Percentiles rank a stretch among this genome's conserved stretches.
phyloP scores from a whole-genome alignment of 768 basidiomycete species.

The Auricularia sp. region DNA sequence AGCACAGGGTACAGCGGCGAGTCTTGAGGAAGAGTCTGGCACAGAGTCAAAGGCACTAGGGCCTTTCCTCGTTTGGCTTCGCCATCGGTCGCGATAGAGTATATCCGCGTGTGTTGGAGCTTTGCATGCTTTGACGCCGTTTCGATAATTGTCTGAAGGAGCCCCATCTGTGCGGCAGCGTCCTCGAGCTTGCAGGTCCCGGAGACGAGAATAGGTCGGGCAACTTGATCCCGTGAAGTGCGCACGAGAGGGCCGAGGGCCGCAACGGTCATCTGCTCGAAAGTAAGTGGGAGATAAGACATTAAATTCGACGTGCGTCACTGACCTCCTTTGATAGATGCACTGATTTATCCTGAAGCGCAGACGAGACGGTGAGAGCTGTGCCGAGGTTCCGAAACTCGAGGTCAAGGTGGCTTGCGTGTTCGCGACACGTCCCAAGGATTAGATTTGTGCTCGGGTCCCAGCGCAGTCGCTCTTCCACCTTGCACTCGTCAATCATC shows the following conservation, averaged over 20 bases:
- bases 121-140: neutral
- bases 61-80: conserved; percentile 21
- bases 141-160: neutral
- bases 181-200: conserved; percentile 20
- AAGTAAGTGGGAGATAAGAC: neutral
- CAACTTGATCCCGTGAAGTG: conserved; percentile 15
- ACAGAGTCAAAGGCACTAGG: conserved; percentile 17
- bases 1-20: conserved; percentile 22
- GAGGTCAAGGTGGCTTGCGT: conserved; percentile 7
- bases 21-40: conserved; percentile 8
- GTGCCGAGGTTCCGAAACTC: conserved; percentile 12
- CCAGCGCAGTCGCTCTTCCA: conserved; percentile 14
- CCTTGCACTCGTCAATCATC: conserved; percentile 17
- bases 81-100: conserved; percentile 22
- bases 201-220: conserved; percentile 16
- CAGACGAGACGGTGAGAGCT: neutral
- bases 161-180: conserved; percentile 14
- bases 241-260: conserved; percentile 15
- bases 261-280: conserved; percentile 17
- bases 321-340: conserved; percentile 6
- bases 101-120: conserved; percentile 4
- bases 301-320: neutral
- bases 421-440: conserved; percentile 17
- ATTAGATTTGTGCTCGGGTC: conserved; percentile 16
- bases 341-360: conserved; percentile 7